Evolutionary conservation across 2,329 filamentous ascomycete genomes (phyloP).

Genomic region (Fusarium duplospermum): DNA sequence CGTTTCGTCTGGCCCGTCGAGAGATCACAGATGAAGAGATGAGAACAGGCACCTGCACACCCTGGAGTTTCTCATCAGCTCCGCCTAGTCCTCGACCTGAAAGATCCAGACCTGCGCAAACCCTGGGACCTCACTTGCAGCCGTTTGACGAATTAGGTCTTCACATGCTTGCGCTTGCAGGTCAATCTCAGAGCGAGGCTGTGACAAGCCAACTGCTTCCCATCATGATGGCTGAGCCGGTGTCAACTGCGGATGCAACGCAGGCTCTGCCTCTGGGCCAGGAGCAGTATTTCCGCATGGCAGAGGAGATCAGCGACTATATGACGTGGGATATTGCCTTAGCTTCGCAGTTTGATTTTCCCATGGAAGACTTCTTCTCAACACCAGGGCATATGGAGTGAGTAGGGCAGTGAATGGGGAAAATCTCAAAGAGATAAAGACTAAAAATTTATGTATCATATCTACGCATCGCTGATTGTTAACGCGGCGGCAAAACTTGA

Average conservation of each 20-base stretch:
- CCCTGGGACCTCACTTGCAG: not conserved
- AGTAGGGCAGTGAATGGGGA: not conserved
- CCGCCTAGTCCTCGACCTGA: constrained; percentile 3
- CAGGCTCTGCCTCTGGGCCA: not conserved
- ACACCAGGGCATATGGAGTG: not conserved
- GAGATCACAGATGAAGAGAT: constrained; percentile 2
- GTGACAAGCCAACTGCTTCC: not conserved
- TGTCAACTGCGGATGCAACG: not conserved
- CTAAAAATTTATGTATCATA: too few relatives aligned
- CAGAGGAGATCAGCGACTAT: constrained; percentile 6
- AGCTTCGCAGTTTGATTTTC: constrained; percentile 1
- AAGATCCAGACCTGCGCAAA: not conserved
- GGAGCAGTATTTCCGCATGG: constrained; percentile 1
- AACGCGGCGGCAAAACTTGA: too few relatives aligned
- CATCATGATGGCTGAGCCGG: not conserved
- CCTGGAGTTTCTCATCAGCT: constrained; percentile 2
- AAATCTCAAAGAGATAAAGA: not conserved
- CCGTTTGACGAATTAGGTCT: not conserved
- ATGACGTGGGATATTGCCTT: constrained; percentile 2
- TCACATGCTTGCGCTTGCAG: not conserved
- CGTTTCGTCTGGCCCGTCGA: not conserved
- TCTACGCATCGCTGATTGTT: too few relatives aligned
- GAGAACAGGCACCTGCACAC: not conserved
- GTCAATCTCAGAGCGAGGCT: not conserved
- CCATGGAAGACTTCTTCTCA: constrained; percentile 3